Evolutionary conservation across 495 filamentous ascomycete genomes (phyloP), one percentile per base, ranked within the genome.

Genomic region (Chaetomium fimeti): DNA sequence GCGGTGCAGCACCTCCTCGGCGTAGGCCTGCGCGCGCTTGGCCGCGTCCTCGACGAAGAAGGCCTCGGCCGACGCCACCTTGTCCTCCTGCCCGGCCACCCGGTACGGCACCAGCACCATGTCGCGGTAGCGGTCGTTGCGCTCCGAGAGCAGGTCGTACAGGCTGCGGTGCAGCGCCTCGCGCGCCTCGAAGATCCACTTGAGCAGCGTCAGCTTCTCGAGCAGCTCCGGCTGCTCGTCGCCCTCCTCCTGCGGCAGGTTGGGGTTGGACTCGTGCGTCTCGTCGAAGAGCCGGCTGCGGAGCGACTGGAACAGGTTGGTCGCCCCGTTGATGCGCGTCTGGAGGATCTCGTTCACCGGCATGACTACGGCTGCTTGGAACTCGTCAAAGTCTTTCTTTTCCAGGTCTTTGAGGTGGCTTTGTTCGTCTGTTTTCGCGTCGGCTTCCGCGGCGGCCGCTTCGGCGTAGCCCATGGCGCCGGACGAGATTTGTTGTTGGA

Each of bases 131-230:
- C 88, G 87, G 52, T 91, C 86, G 69, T 96, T 94, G 43, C 92
- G 89, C 67, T 90, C 89, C 27, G 84, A 86, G 8, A 96, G 83
- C 1, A 98, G 78, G 43, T 94, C 89, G 71, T 90, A 93, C n/a
- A 90, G 77, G 66, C 91, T 89, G 6, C 87, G 85, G 72, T 97
- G 88, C 6, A 98, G 84, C 60, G 85, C 82, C 74, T 98, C 95
- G 7, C 93, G 87, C 7, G 89, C 89, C 70, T 98, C 94, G 69
- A 97, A 98, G 29, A 98, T 88, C 94, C 94, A 98, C 71, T 98
- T 98, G 12, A 98, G 81, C 28, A 96, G 85, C 0, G 94, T 98
- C 5, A 98, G 82, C 66, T 94, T 94, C 76, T 98, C 94, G 2
- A 97, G 81, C 0, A 98, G 81, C 77, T 98, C 95, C 0, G 94